Conservation (phyloP, 768 basidiomycete species). For the Termitomyces bulborhizus region DNA sequence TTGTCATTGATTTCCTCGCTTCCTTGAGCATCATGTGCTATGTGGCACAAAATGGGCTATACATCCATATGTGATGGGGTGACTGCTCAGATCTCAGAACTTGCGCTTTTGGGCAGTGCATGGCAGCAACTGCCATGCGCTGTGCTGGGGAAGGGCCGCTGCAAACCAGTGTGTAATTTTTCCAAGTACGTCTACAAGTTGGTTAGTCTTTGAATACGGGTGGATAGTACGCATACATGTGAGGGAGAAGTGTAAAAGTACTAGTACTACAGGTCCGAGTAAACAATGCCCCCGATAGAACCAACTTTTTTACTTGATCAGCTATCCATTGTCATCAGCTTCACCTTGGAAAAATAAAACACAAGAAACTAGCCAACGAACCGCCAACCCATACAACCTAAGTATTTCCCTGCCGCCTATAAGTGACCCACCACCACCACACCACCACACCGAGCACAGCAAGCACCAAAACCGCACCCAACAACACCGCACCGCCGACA, state of each 20-base stretch:
- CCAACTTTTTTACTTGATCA: background rate
- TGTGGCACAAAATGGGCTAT: too few species aligned
- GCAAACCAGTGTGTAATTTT: too few species aligned
- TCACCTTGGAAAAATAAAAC: background rate
- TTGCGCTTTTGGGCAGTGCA: too few species aligned
- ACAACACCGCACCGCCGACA: constrained; percentile 22
- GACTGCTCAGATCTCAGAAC: too few species aligned
- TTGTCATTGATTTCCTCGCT: too few species aligned
- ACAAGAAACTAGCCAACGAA: background rate
- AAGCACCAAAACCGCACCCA: constrained; percentile 12
- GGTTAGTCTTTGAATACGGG: background rate
- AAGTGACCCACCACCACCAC: constrained; percentile 14
- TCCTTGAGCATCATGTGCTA: too few species aligned
- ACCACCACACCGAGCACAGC: constrained; percentile 3
- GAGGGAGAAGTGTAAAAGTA: background rate
- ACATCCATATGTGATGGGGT: too few species aligned
- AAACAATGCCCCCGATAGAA: background rate
- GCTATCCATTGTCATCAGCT: background rate
- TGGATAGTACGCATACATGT: background rate
- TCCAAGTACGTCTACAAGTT: too few species aligned
- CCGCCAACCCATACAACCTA: background rate
- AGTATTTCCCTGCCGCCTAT: background rate
- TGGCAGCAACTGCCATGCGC: too few species aligned
- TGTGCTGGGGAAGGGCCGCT: too few species aligned
- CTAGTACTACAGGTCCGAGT: background rate